A percentile compares a stretch with the other conserved stretches of the same genome.
These are phyloP conservation scores for Kazachstania martiniae DNA, from an alignment of 805 yeast species.

Conservation along the genomic window DNA sequence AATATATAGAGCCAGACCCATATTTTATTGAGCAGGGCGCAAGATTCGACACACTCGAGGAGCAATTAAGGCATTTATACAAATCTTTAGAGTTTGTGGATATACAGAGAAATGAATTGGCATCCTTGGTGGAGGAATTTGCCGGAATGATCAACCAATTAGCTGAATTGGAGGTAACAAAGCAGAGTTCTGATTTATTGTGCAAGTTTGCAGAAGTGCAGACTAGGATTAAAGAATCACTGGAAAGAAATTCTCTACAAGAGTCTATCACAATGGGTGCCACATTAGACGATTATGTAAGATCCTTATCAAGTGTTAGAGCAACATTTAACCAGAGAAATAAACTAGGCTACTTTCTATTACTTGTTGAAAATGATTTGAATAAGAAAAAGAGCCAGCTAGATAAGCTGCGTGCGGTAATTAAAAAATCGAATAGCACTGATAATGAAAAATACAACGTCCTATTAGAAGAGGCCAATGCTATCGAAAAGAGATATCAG, in stretches of 20 bases:
- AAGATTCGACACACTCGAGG: constrained; percentile 61
- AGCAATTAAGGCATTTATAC: constrained; percentile 56
- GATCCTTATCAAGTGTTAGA: constrained; percentile 66
- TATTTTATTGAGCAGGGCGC: constrained; percentile 61
- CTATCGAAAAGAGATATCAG: constrained; percentile 41
- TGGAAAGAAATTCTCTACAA: constrained; percentile 70
- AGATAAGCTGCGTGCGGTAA: constrained; percentile 36
- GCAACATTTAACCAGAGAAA: constrained; percentile 66
- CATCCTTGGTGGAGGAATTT: constrained; percentile 59
- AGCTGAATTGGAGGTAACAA: constrained; percentile 66
- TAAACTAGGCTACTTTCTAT: constrained; percentile 38
- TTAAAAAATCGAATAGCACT: constrained; percentile 35
- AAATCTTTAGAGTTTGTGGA: constrained; percentile 66
- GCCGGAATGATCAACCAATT: constrained; percentile 44
- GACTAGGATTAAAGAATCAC: constrained; percentile 53
- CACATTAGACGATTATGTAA: constrained; percentile 77
- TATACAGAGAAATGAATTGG: constrained; percentile 64
- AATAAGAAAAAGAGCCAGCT: constrained; percentile 36
- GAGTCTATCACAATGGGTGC: constrained; percentile 80
- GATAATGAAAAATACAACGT: constrained; percentile 43
- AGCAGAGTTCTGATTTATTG: constrained; percentile 51
- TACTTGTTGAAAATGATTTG: constrained; percentile 39
- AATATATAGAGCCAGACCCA: constrained; percentile 67
- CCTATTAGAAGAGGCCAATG: constrained; percentile 48
- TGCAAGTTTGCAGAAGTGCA: constrained; percentile 65